phyloP scores from a whole-genome alignment of 148 eudicot species.

The Fagopyrum tataricum region DNA sequence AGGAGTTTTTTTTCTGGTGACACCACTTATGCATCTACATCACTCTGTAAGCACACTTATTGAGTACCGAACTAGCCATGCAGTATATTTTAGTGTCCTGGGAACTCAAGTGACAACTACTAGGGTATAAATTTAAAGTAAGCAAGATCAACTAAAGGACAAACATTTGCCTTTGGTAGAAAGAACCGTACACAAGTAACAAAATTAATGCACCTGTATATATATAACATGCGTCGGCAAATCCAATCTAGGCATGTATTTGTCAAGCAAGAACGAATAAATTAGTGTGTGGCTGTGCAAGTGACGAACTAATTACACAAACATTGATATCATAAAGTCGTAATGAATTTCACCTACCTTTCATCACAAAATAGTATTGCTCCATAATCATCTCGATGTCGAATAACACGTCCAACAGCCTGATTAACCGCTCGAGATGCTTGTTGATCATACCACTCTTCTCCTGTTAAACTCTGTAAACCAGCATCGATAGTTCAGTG shows the following conservation, averaged over 20 bases:
- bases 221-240: neutral
- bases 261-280: neutral
- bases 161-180: neutral
- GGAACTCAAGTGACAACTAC: neutral
- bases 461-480: constrained; percentile 73
- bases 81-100: neutral
- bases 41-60: neutral
- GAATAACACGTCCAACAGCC: constrained; percentile 99
- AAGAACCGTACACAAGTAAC: neutral
- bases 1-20: neutral
- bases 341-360: constrained; percentile 36
- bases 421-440: constrained; percentile 96
- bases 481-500: constrained; percentile 16
- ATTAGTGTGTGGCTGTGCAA: neutral
- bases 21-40: neutral
- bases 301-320: neutral
- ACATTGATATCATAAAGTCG: neutral
- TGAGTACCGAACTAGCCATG: neutral
- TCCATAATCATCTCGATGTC: constrained; percentile 96
- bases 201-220: neutral
- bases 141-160: neutral
- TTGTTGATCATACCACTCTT: constrained; percentile 92
- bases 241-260: neutral
- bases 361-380: constrained; percentile 96
- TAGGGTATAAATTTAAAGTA: neutral